Base-by-base conservation (phyloP, 441 rosid species). In the Melastoma candidum region DNA sequence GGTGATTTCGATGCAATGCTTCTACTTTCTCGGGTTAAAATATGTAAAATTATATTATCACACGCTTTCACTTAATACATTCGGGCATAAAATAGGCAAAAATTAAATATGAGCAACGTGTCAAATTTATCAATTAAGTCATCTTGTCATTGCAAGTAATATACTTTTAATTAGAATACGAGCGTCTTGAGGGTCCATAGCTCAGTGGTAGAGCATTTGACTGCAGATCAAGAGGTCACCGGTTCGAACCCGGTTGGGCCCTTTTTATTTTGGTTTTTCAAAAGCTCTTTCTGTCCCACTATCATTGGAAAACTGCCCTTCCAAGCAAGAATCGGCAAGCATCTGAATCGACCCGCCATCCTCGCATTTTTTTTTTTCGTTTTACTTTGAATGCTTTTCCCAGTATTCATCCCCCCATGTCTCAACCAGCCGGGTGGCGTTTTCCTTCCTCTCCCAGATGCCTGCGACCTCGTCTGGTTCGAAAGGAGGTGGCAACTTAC, bases 261-360 rank as follows among this genome's bases (percentile, higher is more conserved):
- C 25, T 56, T 62, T 50, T 17, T 17, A 17, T 17, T 17, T 17
- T 17, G 22, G 22, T 17, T 17, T 17, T 17, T 17, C 22, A 17
- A 17, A 17, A 17, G 22, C 22, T 17, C 22, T 17, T 55, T 92
- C 97, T 12, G 97, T 85, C 75, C 98, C 95, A 70, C 88, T 95
- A 60, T 88, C 94, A 46, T 82, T 92, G 51, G 97, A 88, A 76
- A 88, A 85, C 63, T 88, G 94, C 59, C 95, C 97, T 14, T 84
- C 94, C 70, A 84, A 79, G 79, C 95, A 84, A 61, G 97, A 90
- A 72, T 90, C 96, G 24, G 81, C 80, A 64, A 90, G 71, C 81
- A 74, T 83, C 69, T 81, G 87, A 66, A 87, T 74, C 22, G 22
- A 17, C 22, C 22, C 22, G 22, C 22, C 22, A 17, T 17, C 22